Percentiles rank a stretch among this genome's conserved stretches.
These are phyloP conservation scores for Conidiobolus incongruus DNA, from an alignment of 371 early-diverging fungal genomes.

Conservation along the genomic window DNA sequence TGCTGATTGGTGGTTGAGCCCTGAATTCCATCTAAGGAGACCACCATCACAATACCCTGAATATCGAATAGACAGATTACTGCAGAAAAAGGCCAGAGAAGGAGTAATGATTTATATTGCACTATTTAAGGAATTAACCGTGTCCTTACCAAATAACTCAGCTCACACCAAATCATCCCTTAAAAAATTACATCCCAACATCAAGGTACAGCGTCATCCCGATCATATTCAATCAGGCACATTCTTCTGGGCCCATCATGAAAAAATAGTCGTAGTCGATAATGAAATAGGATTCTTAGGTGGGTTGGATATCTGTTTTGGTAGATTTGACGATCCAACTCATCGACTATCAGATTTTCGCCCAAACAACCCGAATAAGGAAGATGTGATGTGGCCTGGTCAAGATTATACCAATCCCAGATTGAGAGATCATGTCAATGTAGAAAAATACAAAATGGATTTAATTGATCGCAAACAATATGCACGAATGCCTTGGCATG, in stretches of 20 bases:
- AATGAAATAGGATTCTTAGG: slow-evolving; percentile 67
- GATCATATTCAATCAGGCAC: slow-evolving; percentile 40
- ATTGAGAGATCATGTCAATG: slow-evolving; percentile 9
- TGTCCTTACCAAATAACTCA: slow-evolving; percentile 58
- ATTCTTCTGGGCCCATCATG: slow-evolving; percentile 48
- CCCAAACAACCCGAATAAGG: slow-evolving; percentile 11
- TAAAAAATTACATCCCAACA: slow-evolving; percentile 52
- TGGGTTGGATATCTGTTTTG: slow-evolving; percentile 81
- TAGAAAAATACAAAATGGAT: not conserved
- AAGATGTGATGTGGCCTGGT: slow-evolving; percentile 41
- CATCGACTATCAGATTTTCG: slow-evolving; percentile 50
- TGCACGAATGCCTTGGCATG: slow-evolving; percentile 92
- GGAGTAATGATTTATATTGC: slow-evolving; percentile 78
- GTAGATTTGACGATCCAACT: slow-evolving; percentile 59
- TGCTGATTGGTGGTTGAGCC: slow-evolving; percentile 82
- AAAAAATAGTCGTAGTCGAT: slow-evolving; percentile 78
- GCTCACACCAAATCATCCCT: slow-evolving; percentile 61
- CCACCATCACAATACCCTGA: slow-evolving; percentile 48
- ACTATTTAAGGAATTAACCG: slow-evolving; percentile 72
- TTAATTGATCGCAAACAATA: not conserved
- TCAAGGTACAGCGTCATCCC: slow-evolving; percentile 69
- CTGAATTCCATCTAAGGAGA: slow-evolving; percentile 59
- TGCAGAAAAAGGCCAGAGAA: slow-evolving; percentile 62
- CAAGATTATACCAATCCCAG: slow-evolving; percentile 88
- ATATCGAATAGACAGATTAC: slow-evolving; percentile 58